Percentiles rank a stretch among this genome's conserved stretches.
Conservation (phyloP, 148 eudicot genomes). For the Polygonum aviculare region DNA sequence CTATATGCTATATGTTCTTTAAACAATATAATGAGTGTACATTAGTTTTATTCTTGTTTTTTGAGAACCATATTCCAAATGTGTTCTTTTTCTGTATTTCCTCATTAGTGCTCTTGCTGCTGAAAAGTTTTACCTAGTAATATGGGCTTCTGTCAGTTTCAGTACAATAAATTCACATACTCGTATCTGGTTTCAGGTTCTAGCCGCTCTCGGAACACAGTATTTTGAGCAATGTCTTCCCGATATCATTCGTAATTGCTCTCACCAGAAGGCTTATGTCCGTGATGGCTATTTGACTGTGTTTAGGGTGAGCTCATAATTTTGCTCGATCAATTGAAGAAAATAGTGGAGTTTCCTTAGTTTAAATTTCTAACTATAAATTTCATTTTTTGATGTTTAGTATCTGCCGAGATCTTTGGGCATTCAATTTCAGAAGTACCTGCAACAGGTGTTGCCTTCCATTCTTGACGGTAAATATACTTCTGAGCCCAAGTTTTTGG, state of each 20-base stretch:
- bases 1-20: neutral
- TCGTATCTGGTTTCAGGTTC: conserved; percentile 39
- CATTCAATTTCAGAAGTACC: conserved; percentile 84
- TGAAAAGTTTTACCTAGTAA: neutral
- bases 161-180: neutral
- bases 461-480: conserved; percentile 78
- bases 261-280: conserved; percentile 91
- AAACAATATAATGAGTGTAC: neutral
- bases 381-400: conserved; percentile 37
- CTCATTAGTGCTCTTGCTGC: neutral
- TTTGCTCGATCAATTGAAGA: neutral
- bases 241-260: conserved; percentile 75
- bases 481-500: neutral
- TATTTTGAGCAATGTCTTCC: conserved; percentile 88
- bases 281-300: conserved; percentile 92
- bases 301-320: conserved; percentile 53
- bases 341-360: neutral
- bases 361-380: conserved; percentile 2
- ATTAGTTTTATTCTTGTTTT: neutral
- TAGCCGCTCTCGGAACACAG: conserved; percentile 85
- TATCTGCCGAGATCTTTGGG: conserved; percentile 91
- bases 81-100: neutral
- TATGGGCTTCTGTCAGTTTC: neutral
- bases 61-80: neutral
- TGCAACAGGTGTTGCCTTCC: conserved; percentile 91